Base-by-base conservation (phyloP, 2,329 filamentous ascomycete species). In the Ascochyta rabiei region DNA sequence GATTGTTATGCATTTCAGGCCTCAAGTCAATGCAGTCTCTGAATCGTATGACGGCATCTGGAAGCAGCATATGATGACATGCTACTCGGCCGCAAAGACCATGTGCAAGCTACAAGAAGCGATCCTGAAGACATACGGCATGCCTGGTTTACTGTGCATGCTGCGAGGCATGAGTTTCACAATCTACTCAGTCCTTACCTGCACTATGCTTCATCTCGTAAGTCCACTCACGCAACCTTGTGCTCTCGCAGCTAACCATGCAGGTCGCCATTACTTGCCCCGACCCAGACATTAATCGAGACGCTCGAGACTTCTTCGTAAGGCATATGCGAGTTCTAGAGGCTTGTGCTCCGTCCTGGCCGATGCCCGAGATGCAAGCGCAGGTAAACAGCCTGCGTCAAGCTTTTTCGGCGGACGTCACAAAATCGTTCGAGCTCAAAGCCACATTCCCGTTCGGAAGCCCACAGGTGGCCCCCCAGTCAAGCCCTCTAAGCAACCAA, bases 261-360 rank as follows among this genome's bases (percentile, higher is more conserved):
- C 47, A 96, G 93, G 89, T 96, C 63, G 93, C 93, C 4, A 88
- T 97, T 57, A 96, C 93, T 13, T 97, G 92, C 16, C 93, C 95
- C 16, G 93, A 98, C 72, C 90, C 91, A 1, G 90, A 95, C 34
- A 84, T 96, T 53, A 93, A 95, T 70, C 80, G 82, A 0, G 91
- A 96, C 72, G 91, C 93, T 6, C 85, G 90, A 28, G 89, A 93
- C 58, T 98, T 89, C 72, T 98, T 98, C 69, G 89, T 91, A 2
- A 84, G 93, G 42, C 93, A 97, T 67, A 97, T 98, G 93, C 87
- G 93, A 50, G 88, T 98, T 33, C 80, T 98, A 53, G 93, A 98
- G 74, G 88, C 86, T 61, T 95, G 92, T 64, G 90, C 91, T 70
- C 82, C 84, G 8, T 86, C 87, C 4, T 96, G 91, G 89, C 89